Evolutionary conservation across 352 stramenopile species (phyloP).

Genomic region (Phytophthora sp.): DNA sequence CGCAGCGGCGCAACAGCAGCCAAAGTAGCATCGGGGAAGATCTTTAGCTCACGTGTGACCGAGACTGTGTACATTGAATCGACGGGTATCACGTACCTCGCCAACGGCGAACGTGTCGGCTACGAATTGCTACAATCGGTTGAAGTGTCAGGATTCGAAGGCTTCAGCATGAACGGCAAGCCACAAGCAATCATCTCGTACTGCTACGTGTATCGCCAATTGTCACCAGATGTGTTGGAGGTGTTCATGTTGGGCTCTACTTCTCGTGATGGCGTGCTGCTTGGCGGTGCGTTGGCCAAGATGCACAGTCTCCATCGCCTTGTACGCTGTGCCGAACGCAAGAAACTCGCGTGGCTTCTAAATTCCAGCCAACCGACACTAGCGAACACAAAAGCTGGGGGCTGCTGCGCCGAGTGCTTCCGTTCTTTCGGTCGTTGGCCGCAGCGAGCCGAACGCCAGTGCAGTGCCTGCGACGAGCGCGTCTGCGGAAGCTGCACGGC

Average conservation of each 20-base stretch:
- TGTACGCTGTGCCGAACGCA: constrained; percentile 30
- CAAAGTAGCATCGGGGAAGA: constrained; percentile 18
- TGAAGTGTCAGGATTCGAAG: constrained; percentile 25
- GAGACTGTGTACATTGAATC: constrained; percentile 46
- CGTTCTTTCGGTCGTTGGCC: constrained; percentile 36
- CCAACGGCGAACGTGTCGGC: constrained; percentile 35
- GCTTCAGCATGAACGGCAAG: constrained; percentile 12
- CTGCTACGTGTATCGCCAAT: constrained; percentile 48
- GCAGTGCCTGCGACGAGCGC: constrained; percentile 40
- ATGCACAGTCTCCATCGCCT: constrained; percentile 40
- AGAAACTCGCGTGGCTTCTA: constrained; percentile 47
- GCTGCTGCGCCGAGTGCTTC: constrained; percentile 42
- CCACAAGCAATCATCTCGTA: constrained; percentile 39
- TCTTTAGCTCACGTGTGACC: constrained; percentile 22
- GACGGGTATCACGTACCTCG: constrained; percentile 33
- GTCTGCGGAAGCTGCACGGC: constrained; percentile 34
- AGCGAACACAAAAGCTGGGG: constrained; percentile 20
- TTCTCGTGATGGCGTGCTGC: constrained; percentile 32
- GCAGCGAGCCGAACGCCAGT: constrained; percentile 35
- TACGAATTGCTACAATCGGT: constrained; percentile 46
- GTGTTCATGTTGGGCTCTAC: constrained; percentile 43
- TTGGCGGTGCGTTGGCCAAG: constrained; percentile 34
- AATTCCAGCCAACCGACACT: constrained; percentile 37
- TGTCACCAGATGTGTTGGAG: constrained; percentile 30
- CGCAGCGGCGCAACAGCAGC: constrained; percentile 22